phyloP scores from a whole-genome alignment of 2,329 filamentous ascomycete species.

The Penicillium sp. region DNA sequence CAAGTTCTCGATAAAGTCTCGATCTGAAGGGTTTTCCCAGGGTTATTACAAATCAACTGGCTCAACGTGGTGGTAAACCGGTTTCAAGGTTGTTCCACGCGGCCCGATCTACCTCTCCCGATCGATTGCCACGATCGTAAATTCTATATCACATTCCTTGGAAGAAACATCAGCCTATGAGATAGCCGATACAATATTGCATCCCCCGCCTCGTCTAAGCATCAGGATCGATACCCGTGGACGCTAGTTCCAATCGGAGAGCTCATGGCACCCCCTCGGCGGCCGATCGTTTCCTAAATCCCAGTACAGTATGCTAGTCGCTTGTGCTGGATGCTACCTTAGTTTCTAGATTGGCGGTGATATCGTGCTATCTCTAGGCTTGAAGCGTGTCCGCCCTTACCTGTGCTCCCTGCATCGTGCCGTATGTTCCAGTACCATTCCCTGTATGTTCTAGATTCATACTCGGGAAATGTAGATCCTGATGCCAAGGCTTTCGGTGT shows the following conservation, averaged over 20 bases:
- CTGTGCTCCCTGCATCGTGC: background rate
- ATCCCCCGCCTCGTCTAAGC: background rate
- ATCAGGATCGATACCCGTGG: background rate
- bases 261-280: background rate
- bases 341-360: background rate
- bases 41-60: background rate
- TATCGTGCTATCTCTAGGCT: background rate
- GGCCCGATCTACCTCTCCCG: background rate
- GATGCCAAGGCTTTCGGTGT: background rate
- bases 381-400: background rate
- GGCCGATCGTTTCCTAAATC: background rate
- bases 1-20: too few species aligned
- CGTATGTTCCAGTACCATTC: background rate
- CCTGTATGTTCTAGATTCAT: background rate
- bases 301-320: too few species aligned
- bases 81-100: background rate
- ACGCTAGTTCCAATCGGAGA: conserved; percentile 1
- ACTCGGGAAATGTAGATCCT: background rate
- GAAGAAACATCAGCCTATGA: background rate
- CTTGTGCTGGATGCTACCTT: background rate
- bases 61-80: background rate
- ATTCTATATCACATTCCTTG: conserved; percentile 4
- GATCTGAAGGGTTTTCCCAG: too few species aligned
- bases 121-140: conserved; percentile 1
- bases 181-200: background rate